Evolutionary conservation across 1,139 yeast species (phyloP), one percentile per base, ranked within the genome.

Genomic region (Arxiozyma bovina): DNA sequence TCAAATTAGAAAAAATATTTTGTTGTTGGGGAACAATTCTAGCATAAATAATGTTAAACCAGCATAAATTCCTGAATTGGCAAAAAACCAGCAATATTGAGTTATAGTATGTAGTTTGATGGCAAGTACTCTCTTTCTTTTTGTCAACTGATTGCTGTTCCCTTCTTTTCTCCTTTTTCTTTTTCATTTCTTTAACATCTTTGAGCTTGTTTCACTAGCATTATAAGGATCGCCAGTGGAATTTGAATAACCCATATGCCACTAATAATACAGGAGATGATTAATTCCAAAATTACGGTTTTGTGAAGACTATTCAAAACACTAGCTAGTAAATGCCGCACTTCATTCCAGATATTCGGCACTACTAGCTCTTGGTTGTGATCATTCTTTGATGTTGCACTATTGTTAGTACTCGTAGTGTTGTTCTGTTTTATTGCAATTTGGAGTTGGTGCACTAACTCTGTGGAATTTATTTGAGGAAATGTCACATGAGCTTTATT

Each of bases 401-500:
- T 42, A 17, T 21, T 30, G 6, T 25, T n/a, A n/a, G 8, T 22
- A 15, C 30, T 48, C 21, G 30, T 20, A 20, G 9, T 48, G 44
- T 9, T 41, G 23, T 17, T n/a, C 18, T 42, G 40, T 34, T 3
- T 34, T 34, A 34, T 48, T 18, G 12, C 9, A 27, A 18, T 9
- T 9, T 44, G 22, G 4, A 38, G 25, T 21, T 43, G 15, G 11
- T 43, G 23, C 8, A 43, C 42, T 1, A 74, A 56, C 12, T 69
- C 70, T 1, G 67, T 59, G 1, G 69, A 66, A 53, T 74, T 68
- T 11, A 81, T 68, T 41, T 75, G 63, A 0, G 97, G 96, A 0
- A 91, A 65, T 0, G 72, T 59, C 1, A 91, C 71, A 18, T 79
- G 74, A 2, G 91, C 77, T 60, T 87, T 76, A 41, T 82, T 73